phyloP scores from a whole-genome alignment of 495 filamentous ascomycete genomes.

The Cercophora newfieldiana region DNA sequence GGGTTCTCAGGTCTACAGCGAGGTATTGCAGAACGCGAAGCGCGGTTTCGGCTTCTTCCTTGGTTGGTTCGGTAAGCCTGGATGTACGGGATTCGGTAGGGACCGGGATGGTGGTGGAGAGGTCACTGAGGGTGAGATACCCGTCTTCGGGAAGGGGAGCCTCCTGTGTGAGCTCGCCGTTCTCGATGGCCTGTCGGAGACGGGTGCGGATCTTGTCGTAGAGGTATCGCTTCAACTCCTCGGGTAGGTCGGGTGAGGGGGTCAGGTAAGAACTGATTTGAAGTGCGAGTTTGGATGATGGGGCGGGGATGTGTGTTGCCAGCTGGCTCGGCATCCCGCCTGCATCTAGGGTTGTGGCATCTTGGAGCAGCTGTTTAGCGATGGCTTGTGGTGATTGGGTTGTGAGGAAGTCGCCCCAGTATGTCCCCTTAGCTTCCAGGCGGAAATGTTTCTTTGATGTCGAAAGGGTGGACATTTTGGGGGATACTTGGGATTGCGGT shows the following conservation, averaged over 20 bases:
- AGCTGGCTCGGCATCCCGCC: conserved; percentile 12
- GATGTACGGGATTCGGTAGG: background rate
- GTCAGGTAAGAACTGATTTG: conserved; percentile 10
- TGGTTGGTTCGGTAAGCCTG: background rate
- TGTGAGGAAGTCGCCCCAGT: conserved; percentile 13
- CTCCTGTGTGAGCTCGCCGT: conserved; percentile 2
- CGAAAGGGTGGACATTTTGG: background rate
- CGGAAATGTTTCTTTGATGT: background rate
- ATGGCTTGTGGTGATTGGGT: conserved; percentile 10
- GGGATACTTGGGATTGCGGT: background rate
- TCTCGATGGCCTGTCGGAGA: background rate
- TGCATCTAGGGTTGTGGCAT: conserved; percentile 9
- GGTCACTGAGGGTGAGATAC: conserved; percentile 10
- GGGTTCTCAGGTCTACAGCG: background rate
- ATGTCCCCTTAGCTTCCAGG: background rate
- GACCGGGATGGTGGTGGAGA: background rate
- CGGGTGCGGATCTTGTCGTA: conserved; percentile 14
- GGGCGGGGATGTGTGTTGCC: conserved; percentile 11
- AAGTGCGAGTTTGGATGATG: background rate
- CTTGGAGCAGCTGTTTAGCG: conserved; percentile 15
- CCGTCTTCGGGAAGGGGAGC: conserved; percentile 13
- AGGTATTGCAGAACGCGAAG: background rate
- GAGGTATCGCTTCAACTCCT: conserved; percentile 8
- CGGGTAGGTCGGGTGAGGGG: conserved; percentile 6
- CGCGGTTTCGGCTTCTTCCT: background rate